Evolutionary conservation across 805 yeast species (phyloP).

Genomic region (Zygotorulaspora chibaensis): DNA sequence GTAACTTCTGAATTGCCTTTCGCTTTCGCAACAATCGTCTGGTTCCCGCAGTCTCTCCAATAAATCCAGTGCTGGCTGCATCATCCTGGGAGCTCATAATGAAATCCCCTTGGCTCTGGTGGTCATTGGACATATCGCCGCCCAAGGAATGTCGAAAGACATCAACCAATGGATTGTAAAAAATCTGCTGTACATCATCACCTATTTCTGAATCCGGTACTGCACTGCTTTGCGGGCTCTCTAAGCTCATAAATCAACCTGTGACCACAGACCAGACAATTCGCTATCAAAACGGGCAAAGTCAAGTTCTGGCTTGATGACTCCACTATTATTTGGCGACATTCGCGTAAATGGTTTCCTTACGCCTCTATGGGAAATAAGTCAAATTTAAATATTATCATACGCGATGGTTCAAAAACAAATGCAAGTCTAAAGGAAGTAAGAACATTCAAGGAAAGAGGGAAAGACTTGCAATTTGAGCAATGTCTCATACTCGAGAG

Average conservation of each 20-base stretch:
- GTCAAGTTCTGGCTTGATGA: too few relatives aligned
- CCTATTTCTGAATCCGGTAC: constrained; percentile 30
- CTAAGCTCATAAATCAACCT: constrained; percentile 11
- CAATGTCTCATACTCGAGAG: constrained; percentile 4
- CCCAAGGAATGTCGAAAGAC: not conserved
- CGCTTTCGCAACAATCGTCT: constrained; percentile 29
- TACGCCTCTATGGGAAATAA: not conserved
- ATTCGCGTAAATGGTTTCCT: too few relatives aligned
- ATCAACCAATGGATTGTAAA: constrained; percentile 2
- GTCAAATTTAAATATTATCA: not conserved
- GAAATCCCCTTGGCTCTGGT: not conserved
- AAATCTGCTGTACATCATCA: constrained; percentile 5
- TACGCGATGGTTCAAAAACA: not conserved
- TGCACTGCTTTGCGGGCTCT: constrained; percentile 16
- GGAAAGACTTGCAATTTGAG: not conserved
- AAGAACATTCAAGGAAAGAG: not conserved
- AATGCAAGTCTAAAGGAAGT: too few relatives aligned
- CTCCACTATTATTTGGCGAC: too few relatives aligned
- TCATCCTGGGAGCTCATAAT: constrained; percentile 1
- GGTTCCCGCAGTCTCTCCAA: not conserved
- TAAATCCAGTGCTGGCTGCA: not conserved
- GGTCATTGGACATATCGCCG: not conserved
- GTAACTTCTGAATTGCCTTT: constrained; percentile 35
- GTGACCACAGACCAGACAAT: not conserved
- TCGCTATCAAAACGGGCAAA: not conserved